These are phyloP conservation scores for Boletus tylopilopsis DNA, from an alignment of 768 basidiomycete genomes.

Conservation along the genomic window DNA sequence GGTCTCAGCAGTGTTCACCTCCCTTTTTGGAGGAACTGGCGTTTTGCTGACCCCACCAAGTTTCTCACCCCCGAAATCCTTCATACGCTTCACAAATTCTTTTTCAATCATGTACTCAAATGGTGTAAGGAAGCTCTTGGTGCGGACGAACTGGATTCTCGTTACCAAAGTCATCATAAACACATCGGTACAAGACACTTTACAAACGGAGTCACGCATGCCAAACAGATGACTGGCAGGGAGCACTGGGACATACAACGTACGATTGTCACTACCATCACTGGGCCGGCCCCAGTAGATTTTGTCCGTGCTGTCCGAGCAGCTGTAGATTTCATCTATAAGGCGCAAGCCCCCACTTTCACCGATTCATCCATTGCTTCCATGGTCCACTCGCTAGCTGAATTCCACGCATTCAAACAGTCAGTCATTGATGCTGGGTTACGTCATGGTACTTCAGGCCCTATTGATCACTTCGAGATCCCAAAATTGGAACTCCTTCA, in stretches of 20 bases:
- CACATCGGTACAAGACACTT: conserved; percentile 35
- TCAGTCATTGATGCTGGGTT: conserved; percentile 12
- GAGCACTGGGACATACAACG: conserved; percentile 37
- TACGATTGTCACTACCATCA: conserved; percentile 34
- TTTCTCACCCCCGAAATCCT: neutral
- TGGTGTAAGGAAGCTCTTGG: neutral
- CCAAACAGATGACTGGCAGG: conserved; percentile 40
- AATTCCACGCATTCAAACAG: conserved; percentile 37
- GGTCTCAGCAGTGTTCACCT: neutral
- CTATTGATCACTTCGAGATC: neutral
- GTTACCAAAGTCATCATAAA: neutral
- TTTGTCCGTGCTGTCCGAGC: conserved; percentile 34
- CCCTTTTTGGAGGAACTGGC: neutral
- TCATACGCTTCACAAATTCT: neutral
- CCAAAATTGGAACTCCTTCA: neutral
- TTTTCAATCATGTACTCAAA: neutral
- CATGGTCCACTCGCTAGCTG: conserved; percentile 20
- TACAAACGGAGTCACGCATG: conserved; percentile 33
- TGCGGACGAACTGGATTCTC: conserved; percentile 6
- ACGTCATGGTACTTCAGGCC: conserved; percentile 19
- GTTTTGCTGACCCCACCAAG: neutral
- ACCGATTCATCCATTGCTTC: conserved; percentile 11
- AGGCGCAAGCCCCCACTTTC: conserved; percentile 31
- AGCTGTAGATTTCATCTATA: conserved; percentile 37
- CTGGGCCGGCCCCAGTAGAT: conserved; percentile 24